phyloP scores from a whole-genome alignment of 495 filamentous ascomycete species.

The Neurospora sp. region DNA sequence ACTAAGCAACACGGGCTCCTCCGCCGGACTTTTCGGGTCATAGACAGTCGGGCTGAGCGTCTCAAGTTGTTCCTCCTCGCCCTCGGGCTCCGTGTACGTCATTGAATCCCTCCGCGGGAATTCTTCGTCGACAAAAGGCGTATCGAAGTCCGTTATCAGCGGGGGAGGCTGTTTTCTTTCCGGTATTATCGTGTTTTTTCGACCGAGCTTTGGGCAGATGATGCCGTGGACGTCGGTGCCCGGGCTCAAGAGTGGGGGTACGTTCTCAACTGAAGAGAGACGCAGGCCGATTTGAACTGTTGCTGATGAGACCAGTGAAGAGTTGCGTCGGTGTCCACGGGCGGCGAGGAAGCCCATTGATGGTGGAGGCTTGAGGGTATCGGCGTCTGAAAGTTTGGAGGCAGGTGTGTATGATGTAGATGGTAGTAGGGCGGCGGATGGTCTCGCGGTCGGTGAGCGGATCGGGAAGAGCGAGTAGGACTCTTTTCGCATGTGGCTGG shows the following conservation, averaged over 20 bases:
- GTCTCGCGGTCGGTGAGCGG: conserved; percentile 15
- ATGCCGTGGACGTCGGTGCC: conserved; percentile 23
- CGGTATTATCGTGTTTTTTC: conserved; percentile 9
- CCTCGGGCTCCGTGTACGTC: not conserved
- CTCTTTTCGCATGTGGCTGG: conserved; percentile 23
- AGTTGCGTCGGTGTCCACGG: conserved; percentile 30
- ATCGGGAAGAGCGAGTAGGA: conserved; percentile 34
- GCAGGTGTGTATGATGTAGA: conserved; percentile 33
- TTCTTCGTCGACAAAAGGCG: not conserved
- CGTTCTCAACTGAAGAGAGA: conserved; percentile 35
- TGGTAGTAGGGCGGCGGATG: conserved; percentile 26
- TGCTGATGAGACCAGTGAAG: conserved; percentile 34
- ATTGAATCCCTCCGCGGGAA: not conserved
- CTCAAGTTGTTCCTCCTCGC: conserved; percentile 3
- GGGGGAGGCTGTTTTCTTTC: conserved; percentile 17
- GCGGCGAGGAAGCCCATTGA: conserved; percentile 22
- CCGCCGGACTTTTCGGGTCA: conserved; percentile 23
- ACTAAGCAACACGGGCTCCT: not conserved
- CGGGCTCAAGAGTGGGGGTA: conserved; percentile 16
- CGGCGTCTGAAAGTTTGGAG: conserved; percentile 7
- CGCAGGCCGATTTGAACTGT: conserved; percentile 41
- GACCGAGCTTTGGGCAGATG: conserved; percentile 17
- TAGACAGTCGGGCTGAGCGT: conserved; percentile 34
- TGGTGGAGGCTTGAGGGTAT: conserved; percentile 31
- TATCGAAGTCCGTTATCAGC: conserved; percentile 8